A percentile compares a stretch with the other conserved stretches of the same genome.
phyloP scores from a whole-genome alignment of 1,284 basidiomycete species.

The Ustilago shanxiensis region DNA sequence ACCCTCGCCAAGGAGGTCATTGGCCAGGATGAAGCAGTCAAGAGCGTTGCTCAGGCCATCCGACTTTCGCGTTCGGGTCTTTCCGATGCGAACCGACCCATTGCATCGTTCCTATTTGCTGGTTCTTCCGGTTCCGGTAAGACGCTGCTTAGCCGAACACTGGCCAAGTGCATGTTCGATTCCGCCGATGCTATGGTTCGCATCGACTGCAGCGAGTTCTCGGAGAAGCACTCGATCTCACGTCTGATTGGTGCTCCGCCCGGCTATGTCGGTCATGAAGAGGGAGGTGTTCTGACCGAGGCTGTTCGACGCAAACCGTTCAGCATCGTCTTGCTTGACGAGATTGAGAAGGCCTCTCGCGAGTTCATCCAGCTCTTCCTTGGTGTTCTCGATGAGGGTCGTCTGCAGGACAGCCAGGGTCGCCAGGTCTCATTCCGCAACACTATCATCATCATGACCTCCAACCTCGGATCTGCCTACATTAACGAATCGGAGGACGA shows the following conservation, averaged over 20 bases:
- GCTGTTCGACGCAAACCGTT: conserved; percentile 69
- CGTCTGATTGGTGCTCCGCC: conserved; percentile 74
- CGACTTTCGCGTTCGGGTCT: conserved; percentile 75
- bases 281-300: conserved; percentile 79
- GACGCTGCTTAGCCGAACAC: conserved; percentile 73
- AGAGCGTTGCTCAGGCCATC: conserved; percentile 75
- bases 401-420: conserved; percentile 77
- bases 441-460: conserved; percentile 72
- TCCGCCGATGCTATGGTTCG: conserved; percentile 74
- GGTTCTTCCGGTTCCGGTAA: conserved; percentile 74
- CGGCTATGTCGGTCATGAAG: conserved; percentile 89
- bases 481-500: conserved; percentile 73
- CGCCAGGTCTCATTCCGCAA: conserved; percentile 68
- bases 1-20: conserved; percentile 71
- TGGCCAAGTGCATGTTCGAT: conserved; percentile 73
- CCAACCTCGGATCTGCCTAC: conserved; percentile 74
- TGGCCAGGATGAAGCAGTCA: conserved; percentile 75
- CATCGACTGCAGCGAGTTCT: conserved; percentile 74
- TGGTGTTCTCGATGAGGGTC: conserved; percentile 89
- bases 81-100: conserved; percentile 73
- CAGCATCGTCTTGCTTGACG: conserved; percentile 70
- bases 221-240: conserved; percentile 74
- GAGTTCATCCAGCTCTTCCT: conserved; percentile 90
- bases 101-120: conserved; percentile 74
- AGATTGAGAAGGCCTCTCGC: conserved; percentile 80